Conservation (phyloP, 2,329 filamentous ascomycete genomes). For the Neurospora crassa region DNA sequence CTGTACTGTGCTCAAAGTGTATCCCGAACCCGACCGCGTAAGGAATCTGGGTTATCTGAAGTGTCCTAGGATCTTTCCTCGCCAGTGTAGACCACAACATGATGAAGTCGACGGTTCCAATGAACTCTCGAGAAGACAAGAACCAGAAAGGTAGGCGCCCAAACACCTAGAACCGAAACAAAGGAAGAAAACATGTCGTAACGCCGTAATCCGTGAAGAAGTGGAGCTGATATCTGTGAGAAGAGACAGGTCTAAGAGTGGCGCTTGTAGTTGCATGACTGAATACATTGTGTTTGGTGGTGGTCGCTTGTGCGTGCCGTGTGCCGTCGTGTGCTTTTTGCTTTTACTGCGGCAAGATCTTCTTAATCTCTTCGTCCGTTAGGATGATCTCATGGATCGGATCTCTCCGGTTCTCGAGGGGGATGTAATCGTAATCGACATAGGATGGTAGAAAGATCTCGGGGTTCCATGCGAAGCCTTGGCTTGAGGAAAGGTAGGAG, state of each 20-base stretch:
- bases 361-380: slow-evolving; percentile 65
- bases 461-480: slow-evolving; percentile 78
- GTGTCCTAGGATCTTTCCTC: background rate
- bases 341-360: slow-evolving; percentile 54
- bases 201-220: background rate
- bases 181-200: background rate
- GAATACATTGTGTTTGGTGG: slow-evolving; percentile 20
- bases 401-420: slow-evolving; percentile 66
- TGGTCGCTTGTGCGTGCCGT: slow-evolving; percentile 1
- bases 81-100: background rate
- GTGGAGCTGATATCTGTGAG: background rate
- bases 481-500: slow-evolving; percentile 68
- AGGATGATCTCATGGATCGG: slow-evolving; percentile 70
- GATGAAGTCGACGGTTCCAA: background rate
- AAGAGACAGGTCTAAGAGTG: background rate
- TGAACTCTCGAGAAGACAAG: background rate
- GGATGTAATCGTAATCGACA: slow-evolving; percentile 63
- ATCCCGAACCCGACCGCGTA: background rate
- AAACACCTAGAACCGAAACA: background rate
- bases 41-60: background rate
- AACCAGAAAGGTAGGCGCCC: background rate
- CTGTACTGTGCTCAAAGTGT: background rate
- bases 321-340: background rate
- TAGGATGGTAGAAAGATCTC: slow-evolving; percentile 78
- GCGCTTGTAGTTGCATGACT: background rate